These are phyloP conservation scores for Salix brachista DNA, from an alignment of 345 rosid genomes.

Conservation along the genomic window DNA sequence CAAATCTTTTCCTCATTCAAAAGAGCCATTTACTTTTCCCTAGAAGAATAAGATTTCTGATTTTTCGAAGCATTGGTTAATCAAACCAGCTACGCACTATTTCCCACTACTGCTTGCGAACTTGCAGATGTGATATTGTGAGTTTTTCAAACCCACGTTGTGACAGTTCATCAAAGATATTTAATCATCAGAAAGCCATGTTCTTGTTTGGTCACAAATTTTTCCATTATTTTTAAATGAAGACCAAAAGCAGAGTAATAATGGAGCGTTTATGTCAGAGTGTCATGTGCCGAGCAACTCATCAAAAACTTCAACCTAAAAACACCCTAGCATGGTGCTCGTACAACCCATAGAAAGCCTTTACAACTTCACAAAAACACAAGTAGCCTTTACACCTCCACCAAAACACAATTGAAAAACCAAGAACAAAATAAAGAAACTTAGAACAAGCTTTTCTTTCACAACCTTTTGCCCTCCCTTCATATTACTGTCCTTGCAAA, in stretches of 20 bases:
- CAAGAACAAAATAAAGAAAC: background rate
- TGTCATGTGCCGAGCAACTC: slow-evolving; percentile 15
- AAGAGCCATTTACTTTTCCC: too few relatives aligned
- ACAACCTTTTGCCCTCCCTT: background rate
- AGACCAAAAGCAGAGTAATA: background rate
- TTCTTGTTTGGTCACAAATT: background rate
- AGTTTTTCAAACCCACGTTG: too few relatives aligned
- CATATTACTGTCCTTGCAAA: slow-evolving; percentile 5
- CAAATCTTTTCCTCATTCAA: too few relatives aligned
- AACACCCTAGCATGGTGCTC: slow-evolving; percentile 10
- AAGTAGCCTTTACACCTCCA: background rate
- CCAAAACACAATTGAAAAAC: background rate
- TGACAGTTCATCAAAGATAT: background rate
- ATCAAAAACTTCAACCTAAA: background rate
- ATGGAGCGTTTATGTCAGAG: background rate
- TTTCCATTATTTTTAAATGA: background rate
- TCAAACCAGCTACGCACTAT: too few relatives aligned
- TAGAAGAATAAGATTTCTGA: too few relatives aligned
- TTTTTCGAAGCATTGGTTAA: too few relatives aligned
- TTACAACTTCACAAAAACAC: background rate
- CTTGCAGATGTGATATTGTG: too few relatives aligned
- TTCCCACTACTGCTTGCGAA: too few relatives aligned
- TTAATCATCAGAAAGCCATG: background rate
- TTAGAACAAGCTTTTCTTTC: background rate
- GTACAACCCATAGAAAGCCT: slow-evolving; percentile 1